A percentile compares a stretch with the other conserved stretches of the same genome.
These are phyloP conservation scores for Zangia roseola DNA, from an alignment of 768 basidiomycete species.

Conservation along the genomic window DNA sequence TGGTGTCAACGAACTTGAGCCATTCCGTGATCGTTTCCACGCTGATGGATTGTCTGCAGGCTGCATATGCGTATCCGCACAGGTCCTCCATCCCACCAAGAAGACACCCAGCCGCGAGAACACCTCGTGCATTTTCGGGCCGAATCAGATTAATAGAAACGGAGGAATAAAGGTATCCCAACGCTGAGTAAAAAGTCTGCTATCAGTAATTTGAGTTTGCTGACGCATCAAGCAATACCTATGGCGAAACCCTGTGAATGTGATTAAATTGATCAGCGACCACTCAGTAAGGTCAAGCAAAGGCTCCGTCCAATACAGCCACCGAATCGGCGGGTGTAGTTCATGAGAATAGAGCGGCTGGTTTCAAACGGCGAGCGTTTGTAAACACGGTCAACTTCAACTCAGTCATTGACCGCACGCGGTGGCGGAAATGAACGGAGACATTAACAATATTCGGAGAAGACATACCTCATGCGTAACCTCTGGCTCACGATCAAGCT, in stretches of 20 bases:
- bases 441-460: conserved; percentile 16
- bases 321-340: conserved; percentile 18
- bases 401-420: conserved; percentile 20
- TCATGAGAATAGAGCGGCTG: conserved; percentile 15
- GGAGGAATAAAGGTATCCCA: conserved; percentile 80
- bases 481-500: conserved; percentile 75
- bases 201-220: conserved; percentile 16
- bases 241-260: conserved; percentile 66
- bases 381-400: conserved; percentile 17
- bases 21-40: conserved; percentile 73
- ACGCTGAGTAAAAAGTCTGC: conserved; percentile 42
- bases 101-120: conserved; percentile 81
- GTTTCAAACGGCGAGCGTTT: conserved; percentile 16
- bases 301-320: conserved; percentile 19
- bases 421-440: conserved; percentile 33
- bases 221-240: conserved; percentile 40
- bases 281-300: conserved; percentile 6
- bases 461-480: conserved; percentile 77
- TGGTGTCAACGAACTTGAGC: conserved; percentile 71
- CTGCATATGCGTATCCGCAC: conserved; percentile 73
- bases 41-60: conserved; percentile 73
- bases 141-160: conserved; percentile 65
- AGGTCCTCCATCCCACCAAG: conserved; percentile 88
- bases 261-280: conserved; percentile 19
- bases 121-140: conserved; percentile 78